Percentiles rank a stretch among this genome's conserved stretches.
phyloP scores from a whole-genome alignment of 805 yeast species.

The Starmerella bombicola region DNA sequence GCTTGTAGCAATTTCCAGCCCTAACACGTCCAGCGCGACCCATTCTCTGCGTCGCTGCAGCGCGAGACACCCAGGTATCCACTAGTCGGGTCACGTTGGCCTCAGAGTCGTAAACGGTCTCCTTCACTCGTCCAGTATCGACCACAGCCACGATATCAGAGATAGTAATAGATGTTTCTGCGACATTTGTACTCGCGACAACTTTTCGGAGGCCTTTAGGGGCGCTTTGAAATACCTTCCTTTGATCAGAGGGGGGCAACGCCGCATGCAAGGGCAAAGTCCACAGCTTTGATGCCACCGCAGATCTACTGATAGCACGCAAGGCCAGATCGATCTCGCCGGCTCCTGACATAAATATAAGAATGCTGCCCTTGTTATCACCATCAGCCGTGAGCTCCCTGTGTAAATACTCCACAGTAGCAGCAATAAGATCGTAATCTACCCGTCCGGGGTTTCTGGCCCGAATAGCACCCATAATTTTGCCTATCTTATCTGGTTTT shows the following conservation, averaged over 20 bases:
- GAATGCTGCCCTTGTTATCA: conserved; percentile 53
- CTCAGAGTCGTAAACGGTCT: conserved; percentile 54
- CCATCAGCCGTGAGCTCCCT: conserved; percentile 30
- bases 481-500: conserved; percentile 19
- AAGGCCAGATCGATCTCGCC: conserved; percentile 68
- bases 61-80: conserved; percentile 80
- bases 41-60: conserved; percentile 80
- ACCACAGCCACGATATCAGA: conserved; percentile 89
- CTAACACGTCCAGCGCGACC: conserved; percentile 98
- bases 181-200: conserved; percentile 84
- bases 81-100: conserved; percentile 57
- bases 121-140: conserved; percentile 78
- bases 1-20: conserved; percentile 66
- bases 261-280: conserved; percentile 81
- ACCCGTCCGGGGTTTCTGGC: conserved; percentile 31
- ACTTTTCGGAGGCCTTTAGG: conserved; percentile 52
- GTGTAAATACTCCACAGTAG: conserved; percentile 45
- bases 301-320: conserved; percentile 27
- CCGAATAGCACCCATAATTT: conserved; percentile 24
- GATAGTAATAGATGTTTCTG: conserved; percentile 93
- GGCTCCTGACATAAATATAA: conserved; percentile 82
- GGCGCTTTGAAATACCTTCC: conserved; percentile 51
- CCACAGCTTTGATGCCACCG: conserved; percentile 29
- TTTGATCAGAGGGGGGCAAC: conserved; percentile 68
- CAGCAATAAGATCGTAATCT: conserved; percentile 59